Conservation (phyloP, 768 basidiomycete species). For the Ramaria sp. region DNA sequence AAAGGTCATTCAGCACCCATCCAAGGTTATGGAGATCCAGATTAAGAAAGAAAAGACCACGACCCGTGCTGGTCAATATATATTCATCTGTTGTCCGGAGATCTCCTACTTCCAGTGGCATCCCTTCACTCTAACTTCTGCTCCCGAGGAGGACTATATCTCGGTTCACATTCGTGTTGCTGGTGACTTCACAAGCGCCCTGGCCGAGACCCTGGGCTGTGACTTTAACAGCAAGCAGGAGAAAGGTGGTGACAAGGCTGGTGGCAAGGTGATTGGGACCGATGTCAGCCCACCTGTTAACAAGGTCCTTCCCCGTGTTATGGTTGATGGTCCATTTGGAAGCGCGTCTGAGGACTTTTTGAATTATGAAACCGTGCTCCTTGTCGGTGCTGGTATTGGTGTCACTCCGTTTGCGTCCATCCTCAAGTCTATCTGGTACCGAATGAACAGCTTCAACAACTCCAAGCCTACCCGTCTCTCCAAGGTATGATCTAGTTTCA, state of each 20-base stretch:
- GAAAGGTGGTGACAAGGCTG: constrained; percentile 25
- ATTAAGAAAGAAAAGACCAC: constrained; percentile 93
- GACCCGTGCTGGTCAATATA: constrained; percentile 82
- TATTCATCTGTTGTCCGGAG: constrained; percentile 86
- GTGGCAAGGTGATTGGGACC: constrained; percentile 54
- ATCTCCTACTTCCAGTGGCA: constrained; percentile 96
- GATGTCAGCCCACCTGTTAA: constrained; percentile 50
- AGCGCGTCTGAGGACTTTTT: constrained; percentile 86
- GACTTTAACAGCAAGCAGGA: constrained; percentile 53
- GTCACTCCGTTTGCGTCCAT: constrained; percentile 94
- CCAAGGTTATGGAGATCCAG: constrained; percentile 88
- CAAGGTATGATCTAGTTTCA: constrained; percentile 37
- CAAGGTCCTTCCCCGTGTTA: constrained; percentile 75
- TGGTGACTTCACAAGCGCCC: constrained; percentile 84
- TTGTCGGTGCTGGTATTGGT: constrained; percentile 93
- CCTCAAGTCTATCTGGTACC: constrained; percentile 90
- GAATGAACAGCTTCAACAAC: constrained; percentile 78
- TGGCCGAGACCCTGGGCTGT: constrained; percentile 77
- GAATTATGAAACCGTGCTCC: constrained; percentile 79
- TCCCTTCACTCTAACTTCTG: constrained; percentile 90
- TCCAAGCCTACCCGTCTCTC: constrained; percentile 72
- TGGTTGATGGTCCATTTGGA: constrained; percentile 96
- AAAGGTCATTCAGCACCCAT: constrained; percentile 93
- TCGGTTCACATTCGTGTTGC: constrained; percentile 87
- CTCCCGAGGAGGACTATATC: constrained; percentile 92